Conservation (phyloP, 257 asterid genomes). For the Rehmannia glutinosa region DNA sequence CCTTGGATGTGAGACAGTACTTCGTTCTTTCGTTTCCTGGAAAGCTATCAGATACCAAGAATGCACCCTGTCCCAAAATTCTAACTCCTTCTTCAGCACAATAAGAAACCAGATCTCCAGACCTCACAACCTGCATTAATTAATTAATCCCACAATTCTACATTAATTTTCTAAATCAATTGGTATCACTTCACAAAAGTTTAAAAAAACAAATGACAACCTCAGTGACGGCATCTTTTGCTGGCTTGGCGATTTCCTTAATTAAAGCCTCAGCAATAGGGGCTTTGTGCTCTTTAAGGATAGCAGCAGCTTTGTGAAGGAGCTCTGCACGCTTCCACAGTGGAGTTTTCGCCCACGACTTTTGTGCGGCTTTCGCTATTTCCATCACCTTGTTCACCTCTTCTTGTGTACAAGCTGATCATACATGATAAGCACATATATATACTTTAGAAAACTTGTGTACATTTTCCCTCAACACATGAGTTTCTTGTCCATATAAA, state of each 20-base stretch:
- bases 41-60: slow-evolving; percentile 80
- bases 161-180: not conserved
- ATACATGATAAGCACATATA: not conserved
- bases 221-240: slow-evolving; percentile 92
- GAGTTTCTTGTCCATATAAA: too few relatives aligned
- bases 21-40: slow-evolving; percentile 89
- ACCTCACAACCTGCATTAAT: slow-evolving; percentile 48
- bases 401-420: slow-evolving; percentile 84
- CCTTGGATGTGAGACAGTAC: slow-evolving; percentile 83
- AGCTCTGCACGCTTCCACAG: slow-evolving; percentile 98
- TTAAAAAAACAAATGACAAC: slow-evolving; percentile 22
- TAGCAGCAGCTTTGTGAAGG: slow-evolving; percentile 94
- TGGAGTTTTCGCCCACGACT: slow-evolving; percentile 88
- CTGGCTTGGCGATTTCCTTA: slow-evolving; percentile 95
- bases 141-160: not conserved
- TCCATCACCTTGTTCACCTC: slow-evolving; percentile 95
- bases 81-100: slow-evolving; percentile 93
- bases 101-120: slow-evolving; percentile 69
- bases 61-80: slow-evolving; percentile 68
- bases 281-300: slow-evolving; percentile 81
- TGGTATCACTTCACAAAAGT: not conserved
- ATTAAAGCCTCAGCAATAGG: slow-evolving; percentile 94
- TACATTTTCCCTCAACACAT: not conserved
- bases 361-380: slow-evolving; percentile 64
- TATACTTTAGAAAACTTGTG: not conserved